These are phyloP conservation scores for Panicum hallii DNA, from an alignment of 202 grass and related monocot genomes.

Conservation along the genomic window DNA sequence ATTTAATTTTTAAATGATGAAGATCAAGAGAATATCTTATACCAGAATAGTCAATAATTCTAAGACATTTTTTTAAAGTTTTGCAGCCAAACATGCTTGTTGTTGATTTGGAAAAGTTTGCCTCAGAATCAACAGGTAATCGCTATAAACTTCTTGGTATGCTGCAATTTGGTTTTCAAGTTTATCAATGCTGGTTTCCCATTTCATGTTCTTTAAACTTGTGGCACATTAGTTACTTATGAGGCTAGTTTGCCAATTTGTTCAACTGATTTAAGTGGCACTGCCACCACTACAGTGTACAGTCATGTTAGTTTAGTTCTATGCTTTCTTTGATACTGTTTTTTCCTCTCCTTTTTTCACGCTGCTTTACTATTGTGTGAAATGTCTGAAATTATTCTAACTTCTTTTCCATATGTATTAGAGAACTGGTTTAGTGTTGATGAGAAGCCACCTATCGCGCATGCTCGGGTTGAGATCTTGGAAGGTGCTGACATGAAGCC, in stretches of 20 bases:
- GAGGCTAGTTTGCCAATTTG: background rate
- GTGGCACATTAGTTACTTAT: background rate
- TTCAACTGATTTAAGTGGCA: slow-evolving; percentile 6
- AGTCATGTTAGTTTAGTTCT: background rate
- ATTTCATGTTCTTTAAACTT: background rate
- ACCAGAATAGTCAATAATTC: slow-evolving; percentile 12
- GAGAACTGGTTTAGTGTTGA: slow-evolving; percentile 83
- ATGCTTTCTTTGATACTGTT: slow-evolving; percentile 15
- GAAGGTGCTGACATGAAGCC: slow-evolving; percentile 97
- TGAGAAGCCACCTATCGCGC: slow-evolving; percentile 79
- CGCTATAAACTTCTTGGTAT: slow-evolving; percentile 1
- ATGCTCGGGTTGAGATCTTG: slow-evolving; percentile 84
- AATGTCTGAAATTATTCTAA: slow-evolving; percentile 4
- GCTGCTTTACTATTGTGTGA: background rate
- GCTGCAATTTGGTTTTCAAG: slow-evolving; percentile 31
- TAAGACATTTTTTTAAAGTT: slow-evolving; percentile 25
- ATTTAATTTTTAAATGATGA: slow-evolving; percentile 6
- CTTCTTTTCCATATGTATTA: slow-evolving; percentile 50
- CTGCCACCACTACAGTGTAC: background rate
- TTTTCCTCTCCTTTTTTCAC: background rate
- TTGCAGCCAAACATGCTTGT: slow-evolving; percentile 98
- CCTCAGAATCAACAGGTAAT: slow-evolving; percentile 69
- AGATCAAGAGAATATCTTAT: slow-evolving; percentile 2
- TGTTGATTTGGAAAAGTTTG: slow-evolving; percentile 93
- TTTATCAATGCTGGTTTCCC: slow-evolving; percentile 2